phyloP scores from a whole-genome alignment of 2,329 filamentous ascomycete genomes.

The Hypoxylon sp. region DNA sequence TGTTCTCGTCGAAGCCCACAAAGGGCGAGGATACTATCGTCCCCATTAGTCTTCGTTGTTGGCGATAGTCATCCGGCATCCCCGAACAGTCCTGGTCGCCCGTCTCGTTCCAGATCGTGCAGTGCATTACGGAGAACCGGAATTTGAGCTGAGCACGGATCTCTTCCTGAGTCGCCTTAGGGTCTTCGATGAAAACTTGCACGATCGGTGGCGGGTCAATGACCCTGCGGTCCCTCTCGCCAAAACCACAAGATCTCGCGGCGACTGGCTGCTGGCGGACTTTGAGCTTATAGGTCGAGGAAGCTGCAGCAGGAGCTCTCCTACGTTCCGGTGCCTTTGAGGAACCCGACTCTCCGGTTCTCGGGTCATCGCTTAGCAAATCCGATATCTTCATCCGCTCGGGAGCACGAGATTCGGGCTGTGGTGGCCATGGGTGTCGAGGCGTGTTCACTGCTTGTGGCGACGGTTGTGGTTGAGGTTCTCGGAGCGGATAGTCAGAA shows the following conservation, averaged over 20 bases:
- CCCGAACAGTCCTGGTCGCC: conserved; percentile 77
- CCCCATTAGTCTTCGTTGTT: conserved; percentile 84
- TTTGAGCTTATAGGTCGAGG: conserved; percentile 62
- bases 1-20: conserved; percentile 80
- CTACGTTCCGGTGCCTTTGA: conserved; percentile 47
- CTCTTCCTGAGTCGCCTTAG: conserved; percentile 69
- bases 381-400: conserved; percentile 54
- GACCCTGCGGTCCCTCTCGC: conserved; percentile 84
- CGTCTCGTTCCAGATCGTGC: conserved; percentile 80
- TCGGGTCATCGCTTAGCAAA: conserved; percentile 51
- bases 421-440: conserved; percentile 46
- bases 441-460: conserved; percentile 41
- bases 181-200: conserved; percentile 76
- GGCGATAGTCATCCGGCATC: conserved; percentile 79
- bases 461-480: conserved; percentile 39
- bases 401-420: conserved; percentile 47
- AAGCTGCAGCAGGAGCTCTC: conserved; percentile 32
- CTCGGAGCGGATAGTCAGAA: conserved; percentile 41
- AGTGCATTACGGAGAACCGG: conserved; percentile 80
- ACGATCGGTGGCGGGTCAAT: conserved; percentile 89
- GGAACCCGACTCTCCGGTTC: conserved; percentile 34
- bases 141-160: conserved; percentile 67
- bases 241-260: conserved; percentile 85
- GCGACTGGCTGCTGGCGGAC: conserved; percentile 85
- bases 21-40: conserved; percentile 83